Base-by-base conservation (phyloP, 768 basidiomycete species). In the Asterophora parasitica region DNA sequence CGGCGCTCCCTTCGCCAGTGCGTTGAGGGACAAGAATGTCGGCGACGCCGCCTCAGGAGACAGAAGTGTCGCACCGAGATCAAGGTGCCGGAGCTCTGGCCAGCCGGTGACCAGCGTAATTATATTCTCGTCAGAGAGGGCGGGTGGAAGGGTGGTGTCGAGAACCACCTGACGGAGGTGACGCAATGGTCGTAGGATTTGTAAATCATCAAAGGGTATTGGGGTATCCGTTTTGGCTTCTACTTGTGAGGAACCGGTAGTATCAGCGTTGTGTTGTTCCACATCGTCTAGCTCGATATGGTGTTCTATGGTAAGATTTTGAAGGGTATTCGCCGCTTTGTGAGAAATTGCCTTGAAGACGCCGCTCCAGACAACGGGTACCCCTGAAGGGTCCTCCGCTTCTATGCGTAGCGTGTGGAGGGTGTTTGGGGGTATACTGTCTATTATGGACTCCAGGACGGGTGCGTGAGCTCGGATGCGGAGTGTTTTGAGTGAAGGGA, bases 71-170 rank as follows among this genome's bases (percentile, higher is more conserved):
- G 59, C 55, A 1, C 74, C 73, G 9, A 79, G 48, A 47, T 77
- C 69, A 27, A 79, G 68, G 38, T 66, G 61, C 7, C 64, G 57
- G 5, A 79, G 64, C 33, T 57, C 48, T 12, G 76, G 77, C 77
- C 77, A 77, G 68, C 70, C 75, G 6, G 50, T 59, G 13, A 65
- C 51, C 33, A 79, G 55, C 42, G 63, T 61, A 31, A 61, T 65
- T 16, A 77, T 50, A 31, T 70, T 71, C 26, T 53, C 8, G 52
- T 78, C 75, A 17, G 52, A 61, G 15, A 77, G 49, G 52, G 58
- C 55, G 4, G 67, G 67, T 1, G 73, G 73, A 30, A 70, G 49
- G 0, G 68, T 69, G 8, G 67, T 62, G 49, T 77, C 73, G 33
- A 75, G 56, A 13, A 65, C 57, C 12, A 78, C 58, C 33, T 59